Percentiles rank a stretch among this genome's conserved stretches.
phyloP scores from a whole-genome alignment of 2,329 filamentous ascomycete species.

The Aureobasidium sp. region DNA sequence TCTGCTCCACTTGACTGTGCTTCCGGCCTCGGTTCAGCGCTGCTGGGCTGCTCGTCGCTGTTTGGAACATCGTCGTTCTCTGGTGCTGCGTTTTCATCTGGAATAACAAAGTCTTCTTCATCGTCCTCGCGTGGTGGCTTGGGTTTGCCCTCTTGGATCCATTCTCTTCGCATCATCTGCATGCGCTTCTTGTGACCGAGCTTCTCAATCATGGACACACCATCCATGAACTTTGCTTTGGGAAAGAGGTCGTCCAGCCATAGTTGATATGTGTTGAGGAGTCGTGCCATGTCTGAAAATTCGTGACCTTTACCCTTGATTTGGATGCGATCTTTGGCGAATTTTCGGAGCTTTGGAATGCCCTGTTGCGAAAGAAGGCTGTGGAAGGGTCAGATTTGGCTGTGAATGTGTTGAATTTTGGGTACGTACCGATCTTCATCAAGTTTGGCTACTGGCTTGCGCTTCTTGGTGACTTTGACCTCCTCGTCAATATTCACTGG shows the following conservation, averaged over 20 bases:
- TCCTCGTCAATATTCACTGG: conserved; percentile 71
- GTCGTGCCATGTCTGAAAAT: conserved; percentile 75
- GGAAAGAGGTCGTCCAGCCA: conserved; percentile 97
- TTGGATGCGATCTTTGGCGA: conserved; percentile 61
- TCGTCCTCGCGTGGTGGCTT: conserved; percentile 27
- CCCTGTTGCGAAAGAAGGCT: conserved; percentile 78
- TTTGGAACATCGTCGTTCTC: conserved; percentile 6
- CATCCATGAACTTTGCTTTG: conserved; percentile 88
- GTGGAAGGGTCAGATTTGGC: background rate
- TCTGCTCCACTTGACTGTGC: background rate
- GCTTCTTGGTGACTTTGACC: conserved; percentile 71
- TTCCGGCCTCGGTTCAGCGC: background rate
- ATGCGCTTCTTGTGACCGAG: conserved; percentile 77
- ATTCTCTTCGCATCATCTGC: conserved; percentile 66
- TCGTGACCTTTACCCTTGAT: conserved; percentile 94
- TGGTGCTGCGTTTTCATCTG: conserved; percentile 10
- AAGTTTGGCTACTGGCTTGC: conserved; percentile 72
- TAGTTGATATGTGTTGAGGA: conserved; percentile 86
- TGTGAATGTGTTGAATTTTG: background rate
- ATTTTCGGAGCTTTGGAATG: conserved; percentile 71
- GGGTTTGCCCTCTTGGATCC: conserved; percentile 71
- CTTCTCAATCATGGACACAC: conserved; percentile 84
- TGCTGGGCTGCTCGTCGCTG: background rate
- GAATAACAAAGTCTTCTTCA: conserved; percentile 16
- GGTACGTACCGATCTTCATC: conserved; percentile 63